phyloP scores from a whole-genome alignment of 805 yeast genomes.

The Isabelozyma gotoi region DNA sequence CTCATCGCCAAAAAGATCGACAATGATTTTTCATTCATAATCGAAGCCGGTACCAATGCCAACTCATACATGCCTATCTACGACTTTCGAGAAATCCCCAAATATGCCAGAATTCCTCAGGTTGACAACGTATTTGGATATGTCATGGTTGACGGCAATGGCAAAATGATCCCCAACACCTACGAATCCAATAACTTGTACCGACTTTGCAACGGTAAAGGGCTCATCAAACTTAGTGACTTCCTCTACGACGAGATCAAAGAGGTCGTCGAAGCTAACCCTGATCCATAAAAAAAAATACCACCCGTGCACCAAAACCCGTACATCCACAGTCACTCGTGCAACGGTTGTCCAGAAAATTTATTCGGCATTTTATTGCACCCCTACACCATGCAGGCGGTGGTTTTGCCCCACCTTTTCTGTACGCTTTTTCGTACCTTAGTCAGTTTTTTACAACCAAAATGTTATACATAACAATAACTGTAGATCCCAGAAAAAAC shows the following conservation, averaged over 20 bases:
- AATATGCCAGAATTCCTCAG: conserved; percentile 65
- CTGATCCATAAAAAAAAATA: neutral
- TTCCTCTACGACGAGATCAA: conserved; percentile 41
- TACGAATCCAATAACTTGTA: conserved; percentile 64
- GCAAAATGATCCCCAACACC: conserved; percentile 52
- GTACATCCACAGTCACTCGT: too few species aligned
- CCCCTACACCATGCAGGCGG: neutral
- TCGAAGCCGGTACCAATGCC: conserved; percentile 57
- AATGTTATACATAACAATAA: neutral
- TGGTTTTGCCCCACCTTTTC: too few species aligned
- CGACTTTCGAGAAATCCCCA: conserved; percentile 66
- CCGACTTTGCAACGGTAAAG: conserved; percentile 48
- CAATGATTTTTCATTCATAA: conserved; percentile 51
- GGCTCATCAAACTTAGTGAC: conserved; percentile 54
- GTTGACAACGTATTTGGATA: conserved; percentile 72
- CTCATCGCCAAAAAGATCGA: conserved; percentile 21
- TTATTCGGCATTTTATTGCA: too few species aligned
- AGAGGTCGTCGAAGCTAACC: neutral
- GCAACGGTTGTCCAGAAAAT: too few species aligned
- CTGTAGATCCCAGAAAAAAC: neutral
- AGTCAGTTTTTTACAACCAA: neutral
- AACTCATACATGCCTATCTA: conserved; percentile 64
- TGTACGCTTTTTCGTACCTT: neutral
- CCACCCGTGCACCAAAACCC: neutral
- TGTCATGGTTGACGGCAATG: conserved; percentile 55